phyloP scores from a whole-genome alignment of 768 basidiomycete genomes.

The Russula foetens region DNA sequence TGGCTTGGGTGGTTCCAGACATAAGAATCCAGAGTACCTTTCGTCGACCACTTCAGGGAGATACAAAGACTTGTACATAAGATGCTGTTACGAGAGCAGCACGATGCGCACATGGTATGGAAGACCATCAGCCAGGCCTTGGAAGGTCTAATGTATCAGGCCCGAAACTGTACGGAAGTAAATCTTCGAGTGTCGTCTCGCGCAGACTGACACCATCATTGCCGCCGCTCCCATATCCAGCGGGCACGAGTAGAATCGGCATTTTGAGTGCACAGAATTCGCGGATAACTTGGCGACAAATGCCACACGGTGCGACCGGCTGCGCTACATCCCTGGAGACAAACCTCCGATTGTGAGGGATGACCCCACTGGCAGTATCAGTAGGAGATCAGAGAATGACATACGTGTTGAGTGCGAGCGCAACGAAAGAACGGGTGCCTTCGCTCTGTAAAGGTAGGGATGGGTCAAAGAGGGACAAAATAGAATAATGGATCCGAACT shows the following conservation, averaged over 20 bases:
- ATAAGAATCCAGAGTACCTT: too few species aligned
- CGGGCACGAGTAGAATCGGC: constrained; percentile 65
- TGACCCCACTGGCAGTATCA: too few species aligned
- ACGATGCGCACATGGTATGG: background rate
- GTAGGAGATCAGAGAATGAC: constrained; percentile 22
- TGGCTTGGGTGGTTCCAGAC: background rate
- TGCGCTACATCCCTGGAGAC: constrained; percentile 53
- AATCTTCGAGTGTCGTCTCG: constrained; percentile 15
- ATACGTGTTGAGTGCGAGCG: constrained; percentile 74
- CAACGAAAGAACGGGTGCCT: constrained; percentile 60
- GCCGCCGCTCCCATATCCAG: constrained; percentile 36
- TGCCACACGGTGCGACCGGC: constrained; percentile 80
- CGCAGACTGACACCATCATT: background rate
- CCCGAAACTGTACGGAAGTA: constrained; percentile 19
- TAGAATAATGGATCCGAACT: background rate
- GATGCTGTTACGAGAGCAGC: background rate
- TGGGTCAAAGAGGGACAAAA: background rate
- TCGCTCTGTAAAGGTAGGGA: constrained; percentile 53
- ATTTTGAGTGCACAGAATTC: constrained; percentile 75
- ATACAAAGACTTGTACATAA: background rate
- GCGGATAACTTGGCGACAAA: constrained; percentile 85
- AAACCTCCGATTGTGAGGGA: background rate
- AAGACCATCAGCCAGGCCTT: background rate
- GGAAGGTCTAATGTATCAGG: constrained; percentile 16
- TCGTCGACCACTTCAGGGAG: too few species aligned